These are phyloP conservation scores for Colletotrichum phormii DNA, from an alignment of 2,329 filamentous ascomycete species.

Conservation along the genomic window DNA sequence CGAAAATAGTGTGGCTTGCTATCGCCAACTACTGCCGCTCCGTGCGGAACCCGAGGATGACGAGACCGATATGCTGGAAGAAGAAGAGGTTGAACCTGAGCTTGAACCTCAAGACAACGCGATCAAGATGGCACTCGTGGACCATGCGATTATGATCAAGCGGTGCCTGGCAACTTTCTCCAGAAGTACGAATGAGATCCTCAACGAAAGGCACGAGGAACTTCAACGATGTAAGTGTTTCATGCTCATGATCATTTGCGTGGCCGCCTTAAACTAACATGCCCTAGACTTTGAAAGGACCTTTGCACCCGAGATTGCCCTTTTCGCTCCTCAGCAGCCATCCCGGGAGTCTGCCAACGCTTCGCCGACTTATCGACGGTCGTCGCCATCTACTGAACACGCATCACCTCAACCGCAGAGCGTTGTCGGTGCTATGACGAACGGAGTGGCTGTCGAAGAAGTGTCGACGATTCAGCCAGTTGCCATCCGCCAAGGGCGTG, in stretches of 20 bases:
- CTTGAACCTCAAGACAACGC: constrained; percentile 76
- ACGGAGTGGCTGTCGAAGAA: constrained; percentile 57
- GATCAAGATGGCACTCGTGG: constrained; percentile 85
- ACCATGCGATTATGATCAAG: constrained; percentile 90
- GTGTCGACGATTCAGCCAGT: constrained; percentile 63
- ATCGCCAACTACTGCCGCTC: constrained; percentile 78
- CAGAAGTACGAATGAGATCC: constrained; percentile 70
- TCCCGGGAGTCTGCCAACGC: constrained; percentile 55
- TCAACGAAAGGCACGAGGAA: constrained; percentile 67
- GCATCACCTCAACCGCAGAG: constrained; percentile 45
- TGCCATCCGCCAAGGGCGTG: constrained; percentile 61
- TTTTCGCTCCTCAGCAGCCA: constrained; percentile 66
- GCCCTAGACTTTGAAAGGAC: constrained; percentile 68
- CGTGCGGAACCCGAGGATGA: constrained; percentile 53
- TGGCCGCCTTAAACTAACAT: constrained; percentile 18
- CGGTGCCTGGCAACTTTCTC: constrained; percentile 79
- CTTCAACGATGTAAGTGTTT: constrained; percentile 71
- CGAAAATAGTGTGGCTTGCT: constrained; percentile 82
- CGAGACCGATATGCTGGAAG: constrained; percentile 47
- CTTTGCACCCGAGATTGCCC: constrained; percentile 74
- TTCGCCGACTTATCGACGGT: constrained; percentile 61
- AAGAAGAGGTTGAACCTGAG: constrained; percentile 62
- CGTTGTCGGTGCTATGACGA: constrained; percentile 48
- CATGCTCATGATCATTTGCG: not conserved
- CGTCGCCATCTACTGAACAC: constrained; percentile 57